Conservation (phyloP, 2,329 filamentous ascomycete genomes). For the Akanthomyces uredinophilus region DNA sequence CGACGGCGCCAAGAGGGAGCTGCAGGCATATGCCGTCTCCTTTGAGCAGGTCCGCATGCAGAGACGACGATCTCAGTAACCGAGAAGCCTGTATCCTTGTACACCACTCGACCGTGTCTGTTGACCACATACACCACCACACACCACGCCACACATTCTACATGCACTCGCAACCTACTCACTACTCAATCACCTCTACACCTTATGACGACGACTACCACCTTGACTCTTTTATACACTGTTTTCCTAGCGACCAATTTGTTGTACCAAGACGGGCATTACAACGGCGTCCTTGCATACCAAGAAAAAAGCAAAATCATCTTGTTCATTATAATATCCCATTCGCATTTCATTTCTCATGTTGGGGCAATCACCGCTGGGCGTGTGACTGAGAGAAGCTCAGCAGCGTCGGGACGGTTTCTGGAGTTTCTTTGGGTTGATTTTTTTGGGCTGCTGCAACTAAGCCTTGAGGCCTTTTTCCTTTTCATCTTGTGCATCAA, state of each 20-base stretch:
- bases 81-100: not conserved
- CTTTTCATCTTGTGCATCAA: not conserved
- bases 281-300: slow-evolving; percentile 15
- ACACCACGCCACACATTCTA: slow-evolving; percentile 18
- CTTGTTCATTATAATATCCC: slow-evolving; percentile 14
- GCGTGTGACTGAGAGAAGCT: slow-evolving; percentile 5
- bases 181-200: not conserved
- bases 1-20: slow-evolving; percentile 70
- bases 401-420: not conserved
- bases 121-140: slow-evolving; percentile 18
- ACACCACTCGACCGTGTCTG: slow-evolving; percentile 8
- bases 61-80: slow-evolving; percentile 52
- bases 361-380: not conserved
- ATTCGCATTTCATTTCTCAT: slow-evolving; percentile 5
- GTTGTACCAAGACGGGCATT: slow-evolving; percentile 17
- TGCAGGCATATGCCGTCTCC: slow-evolving; percentile 79
- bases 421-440: slow-evolving; percentile 6
- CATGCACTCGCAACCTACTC: slow-evolving; percentile 13
- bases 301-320: slow-evolving; percentile 13
- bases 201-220: not conserved
- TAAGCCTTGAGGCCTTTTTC: not conserved
- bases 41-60: slow-evolving; percentile 74
- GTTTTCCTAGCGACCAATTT: slow-evolving; percentile 20
- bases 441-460: not conserved
- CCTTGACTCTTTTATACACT: not conserved